These are phyloP conservation scores for Boletus semigastroideus DNA, from an alignment of 1,284 basidiomycete genomes.

Conservation along the genomic window DNA sequence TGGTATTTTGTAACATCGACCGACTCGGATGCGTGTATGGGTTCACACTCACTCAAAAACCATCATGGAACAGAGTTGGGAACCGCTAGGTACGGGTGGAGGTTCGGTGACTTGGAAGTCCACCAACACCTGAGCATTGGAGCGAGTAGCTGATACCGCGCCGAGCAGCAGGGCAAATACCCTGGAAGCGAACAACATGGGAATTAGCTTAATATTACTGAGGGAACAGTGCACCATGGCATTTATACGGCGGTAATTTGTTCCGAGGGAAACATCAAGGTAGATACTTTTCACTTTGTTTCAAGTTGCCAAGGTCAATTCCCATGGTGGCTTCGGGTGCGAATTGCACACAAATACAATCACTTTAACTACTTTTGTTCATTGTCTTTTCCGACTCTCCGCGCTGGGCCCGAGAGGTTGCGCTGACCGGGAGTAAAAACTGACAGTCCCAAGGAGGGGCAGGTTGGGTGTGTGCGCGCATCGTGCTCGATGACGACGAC, in stretches of 20 bases:
- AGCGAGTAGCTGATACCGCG: slow-evolving; percentile 8
- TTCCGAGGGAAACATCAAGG: too few species aligned
- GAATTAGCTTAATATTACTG: not conserved
- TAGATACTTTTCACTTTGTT: too few species aligned
- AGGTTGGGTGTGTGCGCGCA: too few species aligned
- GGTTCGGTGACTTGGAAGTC: slow-evolving; percentile 76
- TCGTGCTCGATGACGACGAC: too few species aligned
- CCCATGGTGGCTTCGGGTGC: too few species aligned
- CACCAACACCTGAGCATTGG: slow-evolving; percentile 48
- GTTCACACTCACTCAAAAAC: slow-evolving; percentile 56
- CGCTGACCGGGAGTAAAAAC: too few species aligned
- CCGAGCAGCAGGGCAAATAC: slow-evolving; percentile 16
- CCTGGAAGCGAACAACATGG: slow-evolving; percentile 16
- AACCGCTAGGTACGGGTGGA: slow-evolving; percentile 56
- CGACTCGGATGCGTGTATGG: not conserved
- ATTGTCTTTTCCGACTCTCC: too few species aligned
- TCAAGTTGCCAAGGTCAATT: too few species aligned
- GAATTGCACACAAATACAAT: too few species aligned
- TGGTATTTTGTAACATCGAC: not conserved
- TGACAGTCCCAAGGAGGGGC: too few species aligned
- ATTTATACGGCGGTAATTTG: slow-evolving; percentile 2
- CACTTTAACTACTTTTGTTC: too few species aligned
- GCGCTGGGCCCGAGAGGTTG: too few species aligned
- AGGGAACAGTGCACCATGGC: not conserved
- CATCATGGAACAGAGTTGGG: slow-evolving; percentile 61